Percentiles rank a stretch among this genome's conserved stretches.
Conservation (phyloP, 1,284 basidiomycete genomes). For the Xerocomus amazonicus region DNA sequence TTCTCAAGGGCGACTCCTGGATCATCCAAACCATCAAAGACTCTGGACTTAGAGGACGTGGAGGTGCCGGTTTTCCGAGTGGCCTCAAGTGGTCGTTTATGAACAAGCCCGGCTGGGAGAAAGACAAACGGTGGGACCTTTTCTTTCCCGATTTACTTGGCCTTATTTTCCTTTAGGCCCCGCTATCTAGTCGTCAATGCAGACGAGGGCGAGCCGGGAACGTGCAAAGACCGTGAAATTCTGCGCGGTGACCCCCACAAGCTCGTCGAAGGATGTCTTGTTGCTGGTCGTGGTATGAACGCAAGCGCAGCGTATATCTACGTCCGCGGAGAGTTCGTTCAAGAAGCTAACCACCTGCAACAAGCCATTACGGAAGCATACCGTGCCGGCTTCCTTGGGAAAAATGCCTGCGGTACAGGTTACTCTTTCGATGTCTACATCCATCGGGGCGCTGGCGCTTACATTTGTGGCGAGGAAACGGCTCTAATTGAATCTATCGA, state of each 20-base stretch:
- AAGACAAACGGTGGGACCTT: conserved; percentile 71
- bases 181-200: conserved; percentile 98
- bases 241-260: conserved; percentile 98
- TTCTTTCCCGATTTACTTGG: not conserved
- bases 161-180: conserved; percentile 48
- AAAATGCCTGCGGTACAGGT: conserved; percentile 89
- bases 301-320: conserved; percentile 98
- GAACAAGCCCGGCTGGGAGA: conserved; percentile 99
- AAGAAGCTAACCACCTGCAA: conserved; percentile 91
- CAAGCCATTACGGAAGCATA: conserved; percentile 96
- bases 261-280: conserved; percentile 94
- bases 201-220: conserved; percentile 98
- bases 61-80: conserved; percentile 96
- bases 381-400: conserved; percentile 86
- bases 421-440: conserved; percentile 97
- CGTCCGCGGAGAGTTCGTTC: conserved; percentile 97
- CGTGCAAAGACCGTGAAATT: conserved; percentile 99
- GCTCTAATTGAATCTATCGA: conserved; percentile 96
- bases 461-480: conserved; percentile 99
- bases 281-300: conserved; percentile 98
- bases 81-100: conserved; percentile 99
- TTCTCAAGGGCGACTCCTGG: conserved; percentile 95
- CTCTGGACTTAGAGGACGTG: conserved; percentile 92
- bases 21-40: conserved; percentile 96
- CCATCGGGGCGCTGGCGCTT: conserved; percentile 96